Conservation (phyloP, 306 rosid genomes). For the Potentilla sterilis region DNA sequence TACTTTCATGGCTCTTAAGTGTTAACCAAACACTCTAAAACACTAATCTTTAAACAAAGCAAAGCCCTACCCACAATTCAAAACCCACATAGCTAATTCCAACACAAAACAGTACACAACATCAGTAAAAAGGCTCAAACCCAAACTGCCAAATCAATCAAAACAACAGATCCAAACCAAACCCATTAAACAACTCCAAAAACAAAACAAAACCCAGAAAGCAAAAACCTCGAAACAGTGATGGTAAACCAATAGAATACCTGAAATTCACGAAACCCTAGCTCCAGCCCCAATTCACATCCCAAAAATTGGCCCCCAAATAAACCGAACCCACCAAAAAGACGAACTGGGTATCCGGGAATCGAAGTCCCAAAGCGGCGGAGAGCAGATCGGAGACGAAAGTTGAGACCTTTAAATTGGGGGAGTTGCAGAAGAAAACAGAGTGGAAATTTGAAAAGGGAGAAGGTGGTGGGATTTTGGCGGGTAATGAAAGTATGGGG, state of each 20-base stretch:
- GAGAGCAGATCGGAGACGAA: constrained; percentile 31
- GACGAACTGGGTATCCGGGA: constrained; percentile 14
- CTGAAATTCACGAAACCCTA: constrained; percentile 30
- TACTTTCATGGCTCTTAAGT: background rate
- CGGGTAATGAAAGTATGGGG: constrained; percentile 56
- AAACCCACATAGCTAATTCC: background rate
- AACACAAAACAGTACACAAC: background rate
- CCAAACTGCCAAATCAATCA: constrained; percentile 14
- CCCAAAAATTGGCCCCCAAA: constrained; percentile 13
- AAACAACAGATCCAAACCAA: background rate
- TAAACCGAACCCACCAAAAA: constrained; percentile 10
- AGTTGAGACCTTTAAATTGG: constrained; percentile 22
- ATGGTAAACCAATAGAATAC: background rate
- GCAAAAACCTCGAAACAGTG: background rate
- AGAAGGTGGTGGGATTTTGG: constrained; percentile 47
- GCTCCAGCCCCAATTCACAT: constrained; percentile 17
- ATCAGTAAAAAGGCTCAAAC: background rate
- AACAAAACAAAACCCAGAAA: background rate
- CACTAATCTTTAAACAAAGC: background rate
- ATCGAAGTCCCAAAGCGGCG: constrained; percentile 16
- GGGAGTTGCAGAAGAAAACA: background rate
- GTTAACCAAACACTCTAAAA: background rate
- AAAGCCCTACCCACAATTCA: constrained; percentile 12
- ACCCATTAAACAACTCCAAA: background rate
- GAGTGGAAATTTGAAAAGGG: constrained; percentile 49